Evolutionary conservation across 768 basidiomycete species (phyloP).

Genomic region (Tephrocybe sp.): DNA sequence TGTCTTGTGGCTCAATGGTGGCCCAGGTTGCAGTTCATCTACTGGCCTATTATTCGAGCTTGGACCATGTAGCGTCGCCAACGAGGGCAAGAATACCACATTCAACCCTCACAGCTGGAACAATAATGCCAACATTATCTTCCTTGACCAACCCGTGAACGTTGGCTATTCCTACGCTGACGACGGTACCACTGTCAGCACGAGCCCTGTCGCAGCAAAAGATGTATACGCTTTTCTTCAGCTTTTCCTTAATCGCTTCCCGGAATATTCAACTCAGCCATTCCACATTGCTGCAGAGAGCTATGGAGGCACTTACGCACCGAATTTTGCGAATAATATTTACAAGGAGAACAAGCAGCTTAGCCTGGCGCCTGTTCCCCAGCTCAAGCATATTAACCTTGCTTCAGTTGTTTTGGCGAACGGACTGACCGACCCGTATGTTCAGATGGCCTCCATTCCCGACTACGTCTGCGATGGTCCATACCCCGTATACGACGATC

Average conservation of each 20-base stretch:
- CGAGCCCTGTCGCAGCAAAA: slow-evolving; percentile 80
- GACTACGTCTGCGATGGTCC: slow-evolving; percentile 84
- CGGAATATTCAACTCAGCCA: slow-evolving; percentile 62
- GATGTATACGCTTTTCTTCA: slow-evolving; percentile 88
- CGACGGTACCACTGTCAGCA: slow-evolving; percentile 71
- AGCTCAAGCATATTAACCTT: slow-evolving; percentile 74
- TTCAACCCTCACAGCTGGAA: slow-evolving; percentile 88
- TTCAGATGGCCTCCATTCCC: slow-evolving; percentile 77
- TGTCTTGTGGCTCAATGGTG: slow-evolving; percentile 88
- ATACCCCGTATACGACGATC: slow-evolving; percentile 76
- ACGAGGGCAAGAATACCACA: slow-evolving; percentile 68
- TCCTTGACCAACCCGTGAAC: slow-evolving; percentile 80
- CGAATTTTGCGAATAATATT: slow-evolving; percentile 83
- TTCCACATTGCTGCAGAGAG: slow-evolving; percentile 85
- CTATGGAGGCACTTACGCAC: slow-evolving; percentile 78
- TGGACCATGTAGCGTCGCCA: slow-evolving; percentile 77
- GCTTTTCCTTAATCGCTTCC: slow-evolving; percentile 75
- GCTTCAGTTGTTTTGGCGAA: slow-evolving; percentile 85
- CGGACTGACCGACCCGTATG: slow-evolving; percentile 79
- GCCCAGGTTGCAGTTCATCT: slow-evolving; percentile 68
- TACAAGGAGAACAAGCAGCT: slow-evolving; percentile 71
- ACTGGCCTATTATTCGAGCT: slow-evolving; percentile 91
- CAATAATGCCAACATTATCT: slow-evolving; percentile 69
- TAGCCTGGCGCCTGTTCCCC: slow-evolving; percentile 37
- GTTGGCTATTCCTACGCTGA: slow-evolving; percentile 90